Base-by-base conservation (phyloP, 2,329 filamentous ascomycete genomes). In the Diaporthe vexans region DNA sequence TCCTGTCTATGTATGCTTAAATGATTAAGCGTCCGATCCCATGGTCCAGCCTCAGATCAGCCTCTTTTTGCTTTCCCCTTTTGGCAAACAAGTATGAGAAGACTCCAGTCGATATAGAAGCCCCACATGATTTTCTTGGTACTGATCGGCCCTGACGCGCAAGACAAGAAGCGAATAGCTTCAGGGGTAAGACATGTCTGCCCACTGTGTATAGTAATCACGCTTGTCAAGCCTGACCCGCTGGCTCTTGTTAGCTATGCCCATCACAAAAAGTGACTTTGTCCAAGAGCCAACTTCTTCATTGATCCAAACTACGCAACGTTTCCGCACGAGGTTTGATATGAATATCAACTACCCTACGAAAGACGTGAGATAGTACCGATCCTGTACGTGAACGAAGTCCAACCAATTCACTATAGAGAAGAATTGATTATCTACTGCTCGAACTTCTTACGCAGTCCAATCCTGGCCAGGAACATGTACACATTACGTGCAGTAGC, bases 111-210 rank as follows among this genome's bases (percentile, higher is more conserved):
- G 46, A 67, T 1, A 52, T 17, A 37, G 51, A 33, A 52, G 61
- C 46, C 46, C 61, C 61, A 67, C 61, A 51, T 51, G 43, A 33
- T 43, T 51, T 65, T n/a, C 59, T 65, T 48, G 40, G 40, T 33
- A 48, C 40, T 15, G 17, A 29, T 21, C 19, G 13, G 17, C 33
- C 19, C 61, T 21, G 11, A 51, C 26, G 19, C 10, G 10, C 26
- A 15, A 24, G 11, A 37, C 46, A 52, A 52, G 2, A 29, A 15
- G 24, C 46, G 24, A 24, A 24, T 19, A 51, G 19, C 19, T 10
- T 19, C 21, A 65, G 59, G 43, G 61, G 21, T 2, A 52, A 52
- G 7, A 24, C 46, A 52, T 17, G 29, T 13, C 48, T 52, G 13
- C 48, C 48, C 48, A 52, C 48, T 24, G 8, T 19, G 3, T 24